Evolutionary conservation across 495 filamentous ascomycete species (phyloP).

Genomic region (Hypoxylon perforatum): DNA sequence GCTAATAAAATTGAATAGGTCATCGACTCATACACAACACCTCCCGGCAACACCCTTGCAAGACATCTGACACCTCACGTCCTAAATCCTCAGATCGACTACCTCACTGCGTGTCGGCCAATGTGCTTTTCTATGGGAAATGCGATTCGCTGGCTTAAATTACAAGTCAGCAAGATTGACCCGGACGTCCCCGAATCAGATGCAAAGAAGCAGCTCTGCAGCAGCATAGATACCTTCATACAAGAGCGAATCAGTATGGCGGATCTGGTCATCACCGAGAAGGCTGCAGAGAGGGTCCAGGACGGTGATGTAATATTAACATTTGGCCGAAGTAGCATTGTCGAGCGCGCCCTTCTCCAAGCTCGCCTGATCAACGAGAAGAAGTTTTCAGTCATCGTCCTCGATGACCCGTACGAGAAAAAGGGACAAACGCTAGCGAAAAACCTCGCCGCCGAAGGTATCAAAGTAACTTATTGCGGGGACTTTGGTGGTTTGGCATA

Average conservation of each 20-base stretch:
- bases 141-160: constrained; percentile 92
- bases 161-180: constrained; percentile 86
- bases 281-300: constrained; percentile 74
- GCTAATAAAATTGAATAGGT: constrained; percentile 64
- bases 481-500: constrained; percentile 76
- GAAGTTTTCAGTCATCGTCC: constrained; percentile 83
- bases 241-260: constrained; percentile 88
- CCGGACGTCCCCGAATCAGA: constrained; percentile 79
- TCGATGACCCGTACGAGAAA: constrained; percentile 84
- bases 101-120: constrained; percentile 89
- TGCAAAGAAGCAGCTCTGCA: constrained; percentile 79
- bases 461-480: constrained; percentile 83
- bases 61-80: constrained; percentile 92
- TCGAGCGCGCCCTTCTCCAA: constrained; percentile 78
- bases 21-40: constrained; percentile 91
- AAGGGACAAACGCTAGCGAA: constrained; percentile 77
- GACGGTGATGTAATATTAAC: constrained; percentile 86
- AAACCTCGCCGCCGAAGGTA: constrained; percentile 71
- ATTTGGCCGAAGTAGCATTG: constrained; percentile 87
- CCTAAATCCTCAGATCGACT: constrained; percentile 93
- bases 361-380: constrained; percentile 71
- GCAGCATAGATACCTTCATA: constrained; percentile 89
- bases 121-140: constrained; percentile 96
- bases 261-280: constrained; percentile 82
- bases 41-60: constrained; percentile 80